Evolutionary conservation across 495 filamentous ascomycete genomes (phyloP).

Genomic region (Aspergillus carlsbadensis): DNA sequence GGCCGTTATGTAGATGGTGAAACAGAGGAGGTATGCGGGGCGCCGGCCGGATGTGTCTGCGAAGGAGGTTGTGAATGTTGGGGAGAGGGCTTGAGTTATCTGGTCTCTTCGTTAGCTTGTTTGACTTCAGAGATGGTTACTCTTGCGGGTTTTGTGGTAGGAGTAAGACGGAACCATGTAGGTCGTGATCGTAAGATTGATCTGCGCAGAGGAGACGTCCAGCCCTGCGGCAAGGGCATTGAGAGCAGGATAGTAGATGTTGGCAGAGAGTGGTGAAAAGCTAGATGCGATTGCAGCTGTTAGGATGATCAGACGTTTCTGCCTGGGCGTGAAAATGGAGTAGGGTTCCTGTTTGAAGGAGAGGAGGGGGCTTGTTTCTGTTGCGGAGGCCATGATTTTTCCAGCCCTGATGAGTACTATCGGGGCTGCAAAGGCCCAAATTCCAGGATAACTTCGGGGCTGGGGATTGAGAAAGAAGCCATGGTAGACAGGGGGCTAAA

Average conservation of each 20-base stretch:
- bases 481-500: no score
- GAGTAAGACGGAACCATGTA: constrained; percentile 28
- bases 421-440: no score
- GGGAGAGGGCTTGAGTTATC: constrained; percentile 52
- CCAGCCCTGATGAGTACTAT: no score
- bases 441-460: no score
- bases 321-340: constrained; percentile 23
- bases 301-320: constrained; percentile 24
- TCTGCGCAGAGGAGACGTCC: constrained; percentile 30
- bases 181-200: constrained; percentile 47
- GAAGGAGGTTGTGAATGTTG: constrained; percentile 48
- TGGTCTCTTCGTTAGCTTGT: constrained; percentile 10
- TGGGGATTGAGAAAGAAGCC: no score
- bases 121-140: neutral
- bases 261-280: constrained; percentile 44
- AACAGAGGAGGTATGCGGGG: constrained; percentile 47
- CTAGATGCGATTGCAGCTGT: constrained; percentile 13
- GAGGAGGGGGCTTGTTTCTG: constrained; percentile 26
- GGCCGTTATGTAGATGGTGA: constrained; percentile 45
- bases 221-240: constrained; percentile 33
- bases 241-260: constrained; percentile 47
- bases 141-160: neutral
- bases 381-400: neutral
- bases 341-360: constrained; percentile 4
- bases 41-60: constrained; percentile 51